Base-by-base conservation (phyloP, 2,329 filamentous ascomycete genomes). In the Xylariaceae sp. region DNA sequence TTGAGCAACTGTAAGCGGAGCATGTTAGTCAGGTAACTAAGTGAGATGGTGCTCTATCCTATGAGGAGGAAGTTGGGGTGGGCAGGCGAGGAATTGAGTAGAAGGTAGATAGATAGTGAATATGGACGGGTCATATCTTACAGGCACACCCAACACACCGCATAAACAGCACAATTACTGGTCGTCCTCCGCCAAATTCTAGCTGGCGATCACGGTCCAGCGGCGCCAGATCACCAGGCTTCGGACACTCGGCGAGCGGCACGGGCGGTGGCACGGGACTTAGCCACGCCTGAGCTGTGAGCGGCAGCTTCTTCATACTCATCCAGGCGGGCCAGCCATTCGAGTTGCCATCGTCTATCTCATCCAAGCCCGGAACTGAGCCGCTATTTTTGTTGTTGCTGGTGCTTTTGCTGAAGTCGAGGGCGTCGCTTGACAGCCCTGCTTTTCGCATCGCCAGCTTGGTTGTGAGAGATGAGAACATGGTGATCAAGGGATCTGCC, bases 391-490 rank as follows among this genome's bases (percentile, higher is more conserved):
- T 50, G 28, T 48, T 38, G 34, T 52, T 60, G 28, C 30, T 44
- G 37, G 49, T 53, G 43, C 63, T 66, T 37, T 67, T 62, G 39
- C 59, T 54, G 45, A 71, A 64, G 57, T 72, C 64, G 42, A 80
- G 62, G 35, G 69, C 60, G 50, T 79, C 64, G 59, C 66, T 72
- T 30, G 73, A 68, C 41, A 81, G 59, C 55, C 78, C 77, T 38
- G 69, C 69, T 56, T 77, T 79, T 49, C 69, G 76, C 51, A 81
- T 66, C 46, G 76, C 78, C 49, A 80, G 62, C 60, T 81, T 81
- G 34, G 76, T 76, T 13, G 72, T 70, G 42, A 81, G 62, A 49
- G 66, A 73, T 52, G 72, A 71, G 55, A 81, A 70, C 77, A 80
- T 81, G 41, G 54, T 62, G 55, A 40, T 19, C 12, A 17, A 26